Evolutionary conservation across 2,329 filamentous ascomycete species (phyloP).

Genomic region (Calonectria hongkongensis): DNA sequence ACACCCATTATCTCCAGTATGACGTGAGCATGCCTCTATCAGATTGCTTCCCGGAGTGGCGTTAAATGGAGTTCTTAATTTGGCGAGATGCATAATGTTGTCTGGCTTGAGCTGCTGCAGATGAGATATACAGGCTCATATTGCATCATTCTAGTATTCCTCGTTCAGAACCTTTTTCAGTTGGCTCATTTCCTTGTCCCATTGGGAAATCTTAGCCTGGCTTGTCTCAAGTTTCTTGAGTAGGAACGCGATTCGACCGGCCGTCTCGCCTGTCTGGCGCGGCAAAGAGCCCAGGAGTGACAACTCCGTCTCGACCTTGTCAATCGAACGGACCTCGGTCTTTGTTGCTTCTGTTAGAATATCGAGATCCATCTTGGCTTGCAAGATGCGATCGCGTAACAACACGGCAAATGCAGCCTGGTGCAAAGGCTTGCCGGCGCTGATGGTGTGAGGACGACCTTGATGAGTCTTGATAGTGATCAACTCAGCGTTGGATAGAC

Average conservation of each 20-base stretch:
- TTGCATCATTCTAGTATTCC: constrained; percentile 63
- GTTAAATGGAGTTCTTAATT: constrained; percentile 1
- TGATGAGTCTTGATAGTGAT: constrained; percentile 84
- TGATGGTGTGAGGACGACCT: constrained; percentile 86
- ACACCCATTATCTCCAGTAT: background rate
- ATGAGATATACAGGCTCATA: background rate
- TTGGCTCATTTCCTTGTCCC: constrained; percentile 81
- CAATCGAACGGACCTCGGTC: constrained; percentile 83
- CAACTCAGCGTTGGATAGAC: constrained; percentile 89
- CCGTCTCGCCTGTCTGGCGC: constrained; percentile 81
- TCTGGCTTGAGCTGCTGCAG: background rate
- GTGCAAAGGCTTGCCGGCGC: constrained; percentile 90
- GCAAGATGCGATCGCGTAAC: constrained; percentile 82
- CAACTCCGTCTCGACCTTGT: constrained; percentile 87
- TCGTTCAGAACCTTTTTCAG: constrained; percentile 79
- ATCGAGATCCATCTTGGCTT: constrained; percentile 82
- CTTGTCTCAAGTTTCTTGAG: constrained; percentile 82
- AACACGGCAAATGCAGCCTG: constrained; percentile 86
- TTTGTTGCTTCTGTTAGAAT: constrained; percentile 81
- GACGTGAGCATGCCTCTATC: background rate
- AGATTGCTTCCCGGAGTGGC: background rate
- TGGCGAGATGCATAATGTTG: constrained; percentile 42
- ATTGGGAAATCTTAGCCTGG: constrained; percentile 83
- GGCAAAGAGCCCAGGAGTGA: constrained; percentile 81
- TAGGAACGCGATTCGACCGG: constrained; percentile 81